Percentiles rank a stretch among this genome's conserved stretches.
These are phyloP conservation scores for Lathyrus tuberosus DNA, from an alignment of 306 rosid genomes.

Conservation along the genomic window DNA sequence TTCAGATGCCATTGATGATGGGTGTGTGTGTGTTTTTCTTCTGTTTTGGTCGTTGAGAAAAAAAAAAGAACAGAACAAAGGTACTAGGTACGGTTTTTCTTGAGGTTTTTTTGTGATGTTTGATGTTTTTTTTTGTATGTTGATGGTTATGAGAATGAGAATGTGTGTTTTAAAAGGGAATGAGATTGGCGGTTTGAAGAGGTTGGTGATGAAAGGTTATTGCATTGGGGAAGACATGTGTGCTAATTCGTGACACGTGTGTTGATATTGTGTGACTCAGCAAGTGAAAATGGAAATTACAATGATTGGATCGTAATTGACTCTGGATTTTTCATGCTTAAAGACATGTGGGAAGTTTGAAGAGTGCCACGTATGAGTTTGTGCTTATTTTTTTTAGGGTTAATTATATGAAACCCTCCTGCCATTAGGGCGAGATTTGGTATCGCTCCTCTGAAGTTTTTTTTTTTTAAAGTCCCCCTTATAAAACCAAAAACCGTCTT, in stretches of 20 bases:
- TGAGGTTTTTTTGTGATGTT: not conserved
- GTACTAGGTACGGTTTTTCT: not conserved
- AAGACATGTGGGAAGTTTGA: slow-evolving; percentile 40
- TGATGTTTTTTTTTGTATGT: not conserved
- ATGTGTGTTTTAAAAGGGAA: slow-evolving; percentile 25
- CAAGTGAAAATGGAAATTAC: slow-evolving; percentile 5
- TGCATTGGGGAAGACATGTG: slow-evolving; percentile 63
- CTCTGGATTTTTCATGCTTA: not conserved
- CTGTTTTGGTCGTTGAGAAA: too few relatives aligned
- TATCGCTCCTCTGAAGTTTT: too few relatives aligned
- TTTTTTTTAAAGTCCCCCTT: too few relatives aligned
- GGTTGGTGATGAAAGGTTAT: slow-evolving; percentile 34
- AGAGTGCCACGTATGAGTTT: not conserved
- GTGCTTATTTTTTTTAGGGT: too few relatives aligned
- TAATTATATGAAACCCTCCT: too few relatives aligned
- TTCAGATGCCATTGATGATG: slow-evolving; percentile 57
- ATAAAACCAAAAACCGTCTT: too few relatives aligned
- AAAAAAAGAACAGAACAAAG: not conserved
- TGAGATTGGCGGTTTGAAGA: slow-evolving; percentile 45
- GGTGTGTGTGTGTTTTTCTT: too few relatives aligned
- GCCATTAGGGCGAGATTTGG: too few relatives aligned
- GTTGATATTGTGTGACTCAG: slow-evolving; percentile 42
- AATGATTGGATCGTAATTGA: not conserved
- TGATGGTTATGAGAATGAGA: not conserved
- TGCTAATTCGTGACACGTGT: slow-evolving; percentile 48